Base-by-base conservation (phyloP, 768 basidiomycete genomes). In the Auriscalpium orientale region DNA sequence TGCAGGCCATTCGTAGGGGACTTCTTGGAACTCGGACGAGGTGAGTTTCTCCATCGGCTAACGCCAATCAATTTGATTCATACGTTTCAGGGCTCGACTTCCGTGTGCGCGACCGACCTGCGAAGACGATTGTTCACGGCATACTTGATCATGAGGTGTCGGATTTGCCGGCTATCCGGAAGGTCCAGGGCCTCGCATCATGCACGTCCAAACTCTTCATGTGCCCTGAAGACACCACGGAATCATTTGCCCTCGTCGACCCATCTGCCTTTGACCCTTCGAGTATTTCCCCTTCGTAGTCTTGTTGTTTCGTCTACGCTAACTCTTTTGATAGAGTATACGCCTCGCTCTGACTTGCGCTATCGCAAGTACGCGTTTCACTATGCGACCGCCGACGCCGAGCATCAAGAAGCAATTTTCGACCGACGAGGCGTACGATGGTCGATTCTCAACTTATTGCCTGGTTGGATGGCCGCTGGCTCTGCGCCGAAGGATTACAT, bases 121-220 rank as follows among this genome's bases (percentile, higher is more conserved):
- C 49, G 10, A 21, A 21, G 7, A 20, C 45, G 35, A 33, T 51
- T 0, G 50, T 56, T 9, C 62, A 66, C 37, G 47, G 50, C 6
- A 36, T 53, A 5, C 20, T 65, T 18, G 34, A 52, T 1, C 38
- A 15, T n/a, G 47, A 65, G 28, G 51, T 55, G 11, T 65, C 60
- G 1, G 64, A 66, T 46, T 55, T 66, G 3, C 65, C 60, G 28
- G 62, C 65, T 0, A 63, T 53, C 36, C 64, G 65, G 1, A 65
- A 65, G 55, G 43, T 56, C 1, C 18, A 44, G 18, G 65, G 65
- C 13, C 46, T 62, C 51, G 43, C 48, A 0, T 22, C 18, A 13
- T 47, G 15, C 46, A 47, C 46, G 3, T 47, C 22, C 3, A 47
- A 47, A 6, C 12, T n/a, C 2, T 18, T 28, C 49, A 57, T 62